Evolutionary conservation across 2,329 filamentous ascomycete genomes (phyloP).

Genomic region (Apiospora sp.): DNA sequence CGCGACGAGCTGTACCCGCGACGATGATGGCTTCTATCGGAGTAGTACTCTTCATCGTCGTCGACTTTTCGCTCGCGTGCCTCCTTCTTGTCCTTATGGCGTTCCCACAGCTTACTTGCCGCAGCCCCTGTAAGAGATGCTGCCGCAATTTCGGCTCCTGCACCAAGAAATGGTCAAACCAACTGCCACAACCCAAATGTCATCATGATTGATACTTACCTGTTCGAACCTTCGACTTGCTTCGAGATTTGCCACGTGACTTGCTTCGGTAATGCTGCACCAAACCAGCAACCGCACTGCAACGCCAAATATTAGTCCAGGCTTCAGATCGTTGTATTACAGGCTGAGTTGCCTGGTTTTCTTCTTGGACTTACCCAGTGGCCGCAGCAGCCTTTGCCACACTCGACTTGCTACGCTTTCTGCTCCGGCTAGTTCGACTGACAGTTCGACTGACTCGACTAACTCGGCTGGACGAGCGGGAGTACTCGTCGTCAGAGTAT

Average conservation of each 20-base stretch:
- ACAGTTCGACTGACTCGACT: conserved; percentile 48
- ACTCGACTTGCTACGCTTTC: conserved; percentile 47
- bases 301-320: neutral
- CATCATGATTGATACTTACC: conserved; percentile 42
- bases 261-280: conserved; percentile 66
- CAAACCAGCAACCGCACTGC: conserved; percentile 62
- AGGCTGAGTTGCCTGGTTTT: neutral
- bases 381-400: conserved; percentile 65
- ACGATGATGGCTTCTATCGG: conserved; percentile 32
- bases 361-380: conserved; percentile 48
- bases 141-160: conserved; percentile 64
- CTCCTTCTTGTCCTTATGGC: conserved; percentile 67
- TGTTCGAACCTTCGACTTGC: conserved; percentile 51
- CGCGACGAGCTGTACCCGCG: conserved; percentile 30
- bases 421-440: conserved; percentile 51
- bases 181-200: neutral
- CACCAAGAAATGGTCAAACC: conserved; percentile 28
- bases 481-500: conserved; percentile 52
- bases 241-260: conserved; percentile 49
- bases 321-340: neutral
- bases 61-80: conserved; percentile 44
- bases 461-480: conserved; percentile 53
- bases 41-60: conserved; percentile 46
- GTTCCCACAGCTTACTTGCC: conserved; percentile 68
- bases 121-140: conserved; percentile 67